phyloP scores from a whole-genome alignment of 176 grass and related monocot genomes.

The Eragrostis curvula region DNA sequence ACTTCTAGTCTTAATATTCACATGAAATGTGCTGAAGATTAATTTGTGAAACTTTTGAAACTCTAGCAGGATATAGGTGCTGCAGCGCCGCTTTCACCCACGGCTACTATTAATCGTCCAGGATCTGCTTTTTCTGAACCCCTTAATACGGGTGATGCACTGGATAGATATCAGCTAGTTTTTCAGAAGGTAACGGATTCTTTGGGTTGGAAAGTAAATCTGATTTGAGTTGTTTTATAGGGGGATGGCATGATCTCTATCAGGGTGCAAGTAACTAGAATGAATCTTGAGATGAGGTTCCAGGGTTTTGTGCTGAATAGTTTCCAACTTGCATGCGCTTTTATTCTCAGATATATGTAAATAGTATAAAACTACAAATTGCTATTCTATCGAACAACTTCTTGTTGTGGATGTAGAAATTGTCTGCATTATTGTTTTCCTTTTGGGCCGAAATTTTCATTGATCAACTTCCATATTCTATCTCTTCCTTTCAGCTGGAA shows the following conservation, averaged over 20 bases:
- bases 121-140: conserved; percentile 75
- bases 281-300: background rate
- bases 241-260: conserved; percentile 5
- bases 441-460: conserved; percentile 7
- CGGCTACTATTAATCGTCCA: conserved; percentile 52
- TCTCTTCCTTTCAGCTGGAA: conserved; percentile 69
- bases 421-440: background rate
- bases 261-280: background rate
- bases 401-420: background rate
- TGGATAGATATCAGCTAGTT: conserved; percentile 86
- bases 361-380: background rate
- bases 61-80: conserved; percentile 64
- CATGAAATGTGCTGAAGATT: background rate
- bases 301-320: conserved; percentile 1
- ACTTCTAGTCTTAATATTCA: conserved; percentile 9
- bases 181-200: conserved; percentile 69
- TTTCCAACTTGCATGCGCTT: background rate
- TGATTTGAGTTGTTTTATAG: conserved; percentile 8
- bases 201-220: background rate
- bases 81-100: conserved; percentile 55
- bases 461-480: conserved; percentile 20
- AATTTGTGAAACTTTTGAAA: conserved; percentile 42
- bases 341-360: conserved; percentile 26
- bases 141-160: conserved; percentile 70
- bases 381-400: background rate